Percentiles rank a stretch among this genome's conserved stretches.
These are phyloP conservation scores for Porphyrellus sp. DNA, from an alignment of 1,284 basidiomycete genomes.

Conservation along the genomic window DNA sequence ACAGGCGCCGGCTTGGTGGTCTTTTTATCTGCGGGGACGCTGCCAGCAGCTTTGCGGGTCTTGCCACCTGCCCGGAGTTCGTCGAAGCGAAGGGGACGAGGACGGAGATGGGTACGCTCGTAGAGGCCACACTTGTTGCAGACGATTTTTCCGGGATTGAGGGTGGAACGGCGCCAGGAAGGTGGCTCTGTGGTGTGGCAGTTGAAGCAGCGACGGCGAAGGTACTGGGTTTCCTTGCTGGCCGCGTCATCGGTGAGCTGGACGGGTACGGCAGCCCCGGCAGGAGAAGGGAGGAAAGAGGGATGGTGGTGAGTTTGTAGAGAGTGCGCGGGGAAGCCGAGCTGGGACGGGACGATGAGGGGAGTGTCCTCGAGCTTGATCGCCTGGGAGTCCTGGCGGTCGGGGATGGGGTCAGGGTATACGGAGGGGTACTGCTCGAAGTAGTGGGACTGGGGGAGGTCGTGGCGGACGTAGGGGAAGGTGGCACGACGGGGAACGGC, in stretches of 20 bases:
- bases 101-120: conserved; percentile 78
- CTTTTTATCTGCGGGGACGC: conserved; percentile 37
- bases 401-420: conserved; percentile 31
- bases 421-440: conserved; percentile 30
- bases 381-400: conserved; percentile 36
- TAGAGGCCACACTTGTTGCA: conserved; percentile 88
- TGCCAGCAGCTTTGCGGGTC: conserved; percentile 57
- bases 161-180: conserved; percentile 77
- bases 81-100: conserved; percentile 77
- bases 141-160: conserved; percentile 85
- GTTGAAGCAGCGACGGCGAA: conserved; percentile 80
- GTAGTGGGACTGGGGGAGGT: conserved; percentile 43
- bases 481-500: conserved; percentile 60
- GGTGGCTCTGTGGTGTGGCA: conserved; percentile 86
- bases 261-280: conserved; percentile 53
- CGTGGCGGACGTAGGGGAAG: conserved; percentile 69
- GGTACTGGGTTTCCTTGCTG: conserved; percentile 82
- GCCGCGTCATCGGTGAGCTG: conserved; percentile 86
- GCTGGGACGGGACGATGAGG: conserved; percentile 61
- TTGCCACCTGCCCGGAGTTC: conserved; percentile 79
- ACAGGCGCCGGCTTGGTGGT: conserved; percentile 28
- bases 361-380: conserved; percentile 66
- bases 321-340: conserved; percentile 31
- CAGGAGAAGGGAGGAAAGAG: conserved; percentile 32
- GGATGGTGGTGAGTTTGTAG: conserved; percentile 27